These are phyloP conservation scores for Stephania cephalantha DNA, from an alignment of 164 flowering plant species.

Conservation along the genomic window DNA sequence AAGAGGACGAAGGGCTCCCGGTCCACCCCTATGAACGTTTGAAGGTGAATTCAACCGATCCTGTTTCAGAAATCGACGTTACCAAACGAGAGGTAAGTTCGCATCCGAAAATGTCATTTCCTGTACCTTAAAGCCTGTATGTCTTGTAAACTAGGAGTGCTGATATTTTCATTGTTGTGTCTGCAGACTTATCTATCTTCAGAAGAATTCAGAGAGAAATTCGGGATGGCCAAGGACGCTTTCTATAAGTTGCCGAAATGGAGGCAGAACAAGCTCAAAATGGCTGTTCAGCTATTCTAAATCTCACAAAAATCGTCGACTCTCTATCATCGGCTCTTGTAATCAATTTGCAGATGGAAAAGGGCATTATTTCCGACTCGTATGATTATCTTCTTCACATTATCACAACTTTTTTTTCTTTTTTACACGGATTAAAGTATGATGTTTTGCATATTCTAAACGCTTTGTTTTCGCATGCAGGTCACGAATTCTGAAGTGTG, in stretches of 20 bases:
- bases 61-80: constrained; percentile 77
- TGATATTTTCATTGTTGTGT: constrained; percentile 9
- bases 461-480: constrained; percentile 25
- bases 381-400: constrained; percentile 19
- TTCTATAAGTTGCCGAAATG: constrained; percentile 93
- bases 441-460: not conserved
- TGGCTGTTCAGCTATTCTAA: constrained; percentile 86
- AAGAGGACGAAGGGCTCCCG: constrained; percentile 82
- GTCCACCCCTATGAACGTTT: constrained; percentile 85
- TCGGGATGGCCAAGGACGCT: constrained; percentile 77
- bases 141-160: not conserved
- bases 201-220: constrained; percentile 81
- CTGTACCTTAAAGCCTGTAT: not conserved
- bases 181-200: constrained; percentile 80
- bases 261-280: constrained; percentile 96
- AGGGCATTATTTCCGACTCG: constrained; percentile 28
- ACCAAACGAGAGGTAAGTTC: constrained; percentile 85
- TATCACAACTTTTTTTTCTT: not conserved
- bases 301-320: constrained; percentile 5
- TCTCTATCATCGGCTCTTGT: constrained; percentile 25
- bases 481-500: constrained; percentile 18
- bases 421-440: not conserved
- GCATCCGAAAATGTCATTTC: not conserved
- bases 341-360: constrained; percentile 27
- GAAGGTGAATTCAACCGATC: constrained; percentile 51